Base-by-base conservation (phyloP, 1,284 basidiomycete species). In the Ganoderma lucidum region DNA sequence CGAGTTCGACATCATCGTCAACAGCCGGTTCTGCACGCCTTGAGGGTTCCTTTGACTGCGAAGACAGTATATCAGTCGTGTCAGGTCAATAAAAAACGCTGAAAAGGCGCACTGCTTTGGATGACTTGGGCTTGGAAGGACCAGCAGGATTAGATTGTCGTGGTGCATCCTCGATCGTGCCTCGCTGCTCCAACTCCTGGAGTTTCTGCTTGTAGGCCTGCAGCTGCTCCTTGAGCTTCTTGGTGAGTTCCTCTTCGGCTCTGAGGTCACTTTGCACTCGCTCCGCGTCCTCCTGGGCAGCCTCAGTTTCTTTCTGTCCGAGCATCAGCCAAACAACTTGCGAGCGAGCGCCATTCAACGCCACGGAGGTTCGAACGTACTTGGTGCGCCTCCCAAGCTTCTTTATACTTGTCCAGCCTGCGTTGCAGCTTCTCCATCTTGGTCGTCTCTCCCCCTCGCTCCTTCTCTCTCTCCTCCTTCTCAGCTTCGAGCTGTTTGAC, bases 401-500 rank as follows among this genome's bases (percentile, higher is more conserved):
- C 72, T 62, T 75, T 75, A 59, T 78, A 76, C 32, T 76, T 73
- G 30, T 72, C 73, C 1, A 78, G 41, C 62, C 76, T 73, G 12
- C 75, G 68, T 61, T 76, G 73, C 19, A 76, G 71, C 58, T 76
- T 75, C 44, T 74, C 75, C 9, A 73, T 67, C 51, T 77, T 64
- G 2, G 62, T 74, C 6, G 74, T 71, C 63, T 76, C 75, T 39
- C 70, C 61, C 60, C 48, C 73, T 51, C 68, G 60, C 59, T 71
- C 60, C 68, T 74, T 68, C 71, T 84, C 80, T 55, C 82, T 53
- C 28, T 76, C 73, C 66, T 84, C 83, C 42, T 79, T 77, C 59
- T 84, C 82, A 28, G 79, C 78, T 72, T 85, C 83, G 5, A 90
- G 78, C 53, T 87, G 84, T 64, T 82, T 81, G 15, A 88, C 80